Percentiles rank a stretch among this genome's conserved stretches.
Evolutionary conservation across 2,329 filamentous ascomycete species (phyloP).

Genomic region (Myriosclerotinia duriaeana): DNA sequence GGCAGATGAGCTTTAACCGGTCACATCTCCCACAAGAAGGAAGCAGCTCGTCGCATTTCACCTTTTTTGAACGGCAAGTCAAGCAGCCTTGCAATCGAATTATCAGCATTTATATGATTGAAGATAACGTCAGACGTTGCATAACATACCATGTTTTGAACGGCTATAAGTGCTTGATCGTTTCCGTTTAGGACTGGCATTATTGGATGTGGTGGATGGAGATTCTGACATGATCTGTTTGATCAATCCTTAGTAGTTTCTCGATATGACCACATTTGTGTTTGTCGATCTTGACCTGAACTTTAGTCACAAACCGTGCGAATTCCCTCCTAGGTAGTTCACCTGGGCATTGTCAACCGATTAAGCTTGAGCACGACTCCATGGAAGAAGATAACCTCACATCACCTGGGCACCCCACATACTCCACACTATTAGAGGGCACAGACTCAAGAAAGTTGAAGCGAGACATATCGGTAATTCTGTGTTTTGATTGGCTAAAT

Average conservation of each 20-base stretch:
- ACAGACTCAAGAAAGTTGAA: not conserved
- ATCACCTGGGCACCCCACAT: not conserved
- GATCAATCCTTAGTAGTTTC: not conserved
- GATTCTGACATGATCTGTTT: not conserved
- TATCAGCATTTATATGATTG: not conserved
- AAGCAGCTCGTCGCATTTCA: slow-evolving; percentile 24
- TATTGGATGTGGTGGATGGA: not conserved
- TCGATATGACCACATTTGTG: not conserved
- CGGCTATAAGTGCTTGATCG: not conserved
- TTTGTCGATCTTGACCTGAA: too few species aligned
- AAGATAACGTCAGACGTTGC: not conserved
- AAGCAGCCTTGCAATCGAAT: slow-evolving; percentile 18
- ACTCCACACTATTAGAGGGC: not conserved
- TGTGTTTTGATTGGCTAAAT: not conserved
- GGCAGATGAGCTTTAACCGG: slow-evolving; percentile 32
- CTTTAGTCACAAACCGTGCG: not conserved
- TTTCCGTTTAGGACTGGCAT: not conserved
- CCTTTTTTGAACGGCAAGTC: slow-evolving; percentile 25
- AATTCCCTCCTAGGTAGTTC: not conserved
- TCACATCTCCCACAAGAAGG: slow-evolving; percentile 21
- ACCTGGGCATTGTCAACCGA: not conserved
- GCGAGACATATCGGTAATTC: not conserved
- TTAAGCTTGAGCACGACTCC: not conserved
- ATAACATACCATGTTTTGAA: slow-evolving; percentile 17
- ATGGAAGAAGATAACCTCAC: not conserved